These are phyloP conservation scores for Coriolopsis trogii DNA, from an alignment of 1,284 basidiomycete species.

Conservation along the genomic window DNA sequence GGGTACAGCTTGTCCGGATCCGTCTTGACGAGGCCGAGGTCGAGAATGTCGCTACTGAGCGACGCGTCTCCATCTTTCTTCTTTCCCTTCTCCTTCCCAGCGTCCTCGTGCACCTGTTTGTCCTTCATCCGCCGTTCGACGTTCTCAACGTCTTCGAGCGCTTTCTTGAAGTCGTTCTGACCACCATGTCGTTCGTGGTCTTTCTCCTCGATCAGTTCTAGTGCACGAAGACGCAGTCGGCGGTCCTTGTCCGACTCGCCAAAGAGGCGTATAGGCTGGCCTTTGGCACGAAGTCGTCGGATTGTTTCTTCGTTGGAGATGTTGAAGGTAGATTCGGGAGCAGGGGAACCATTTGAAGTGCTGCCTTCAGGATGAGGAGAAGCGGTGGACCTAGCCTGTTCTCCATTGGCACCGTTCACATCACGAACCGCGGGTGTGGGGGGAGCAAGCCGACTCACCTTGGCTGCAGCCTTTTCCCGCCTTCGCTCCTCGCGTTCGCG, in stretches of 20 bases:
- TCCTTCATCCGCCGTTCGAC: conserved; percentile 73
- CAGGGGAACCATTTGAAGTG: conserved; percentile 39
- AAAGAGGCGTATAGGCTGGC: conserved; percentile 94
- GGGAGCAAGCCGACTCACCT: conserved; percentile 43
- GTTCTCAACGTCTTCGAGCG: conserved; percentile 89
- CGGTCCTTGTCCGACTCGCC: conserved; percentile 95
- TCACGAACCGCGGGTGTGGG: background rate
- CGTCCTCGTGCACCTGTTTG: conserved; percentile 43
- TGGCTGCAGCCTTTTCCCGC: conserved; percentile 30
- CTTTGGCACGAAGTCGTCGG: conserved; percentile 85
- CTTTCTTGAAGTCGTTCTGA: conserved; percentile 94
- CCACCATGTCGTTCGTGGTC: conserved; percentile 76
- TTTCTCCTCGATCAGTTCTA: conserved; percentile 93
- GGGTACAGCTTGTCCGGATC: conserved; percentile 98
- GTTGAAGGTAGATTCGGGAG: conserved; percentile 75
- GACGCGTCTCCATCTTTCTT: conserved; percentile 66
- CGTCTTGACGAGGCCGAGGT: conserved; percentile 83
- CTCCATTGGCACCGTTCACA: conserved; percentile 48
- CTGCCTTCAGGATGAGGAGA: conserved; percentile 40
- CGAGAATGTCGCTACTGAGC: conserved; percentile 56
- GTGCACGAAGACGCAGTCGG: conserved; percentile 84
- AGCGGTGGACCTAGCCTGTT: conserved; percentile 48
- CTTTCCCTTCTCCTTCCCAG: conserved; percentile 52
- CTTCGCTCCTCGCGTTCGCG: conserved; percentile 30
- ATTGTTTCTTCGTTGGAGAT: conserved; percentile 94